These are phyloP conservation scores for Beta lomatogona DNA, from an alignment of 179 eudicot genomes.

Conservation along the genomic window DNA sequence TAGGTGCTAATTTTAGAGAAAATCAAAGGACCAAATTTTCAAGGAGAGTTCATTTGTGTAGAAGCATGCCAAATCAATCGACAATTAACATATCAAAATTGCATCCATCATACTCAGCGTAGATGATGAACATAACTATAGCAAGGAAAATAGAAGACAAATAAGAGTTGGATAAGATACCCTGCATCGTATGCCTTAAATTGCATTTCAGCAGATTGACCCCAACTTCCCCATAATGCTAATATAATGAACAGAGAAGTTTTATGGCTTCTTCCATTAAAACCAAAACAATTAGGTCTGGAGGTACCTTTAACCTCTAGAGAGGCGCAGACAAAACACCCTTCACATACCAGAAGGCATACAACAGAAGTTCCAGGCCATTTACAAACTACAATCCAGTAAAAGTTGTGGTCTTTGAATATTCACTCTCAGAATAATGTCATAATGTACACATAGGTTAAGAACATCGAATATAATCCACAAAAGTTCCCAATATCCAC, in stretches of 20 bases:
- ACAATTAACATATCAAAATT: background rate
- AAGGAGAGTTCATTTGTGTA: background rate
- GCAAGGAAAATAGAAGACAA: background rate
- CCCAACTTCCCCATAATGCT: background rate
- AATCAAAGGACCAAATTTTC: background rate
- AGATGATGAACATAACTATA: background rate
- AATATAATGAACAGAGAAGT: background rate
- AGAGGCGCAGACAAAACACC: background rate
- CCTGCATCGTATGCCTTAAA: background rate
- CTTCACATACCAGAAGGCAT: background rate
- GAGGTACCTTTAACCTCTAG: background rate
- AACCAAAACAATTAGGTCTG: background rate
- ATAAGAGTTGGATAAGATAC: slow-evolving; percentile 2
- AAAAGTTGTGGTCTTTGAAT: background rate
- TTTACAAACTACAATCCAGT: background rate
- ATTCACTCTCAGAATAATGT: background rate
- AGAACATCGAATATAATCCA: background rate
- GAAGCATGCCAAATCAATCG: background rate
- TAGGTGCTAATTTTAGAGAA: background rate
- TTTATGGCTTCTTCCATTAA: background rate
- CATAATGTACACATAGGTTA: background rate
- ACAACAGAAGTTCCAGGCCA: background rate
- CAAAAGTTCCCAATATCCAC: background rate
- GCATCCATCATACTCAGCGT: background rate
- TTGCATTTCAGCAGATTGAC: background rate